Evolutionary conservation across 1,284 basidiomycete species (phyloP).

Genomic region (Puccinia triticina): DNA sequence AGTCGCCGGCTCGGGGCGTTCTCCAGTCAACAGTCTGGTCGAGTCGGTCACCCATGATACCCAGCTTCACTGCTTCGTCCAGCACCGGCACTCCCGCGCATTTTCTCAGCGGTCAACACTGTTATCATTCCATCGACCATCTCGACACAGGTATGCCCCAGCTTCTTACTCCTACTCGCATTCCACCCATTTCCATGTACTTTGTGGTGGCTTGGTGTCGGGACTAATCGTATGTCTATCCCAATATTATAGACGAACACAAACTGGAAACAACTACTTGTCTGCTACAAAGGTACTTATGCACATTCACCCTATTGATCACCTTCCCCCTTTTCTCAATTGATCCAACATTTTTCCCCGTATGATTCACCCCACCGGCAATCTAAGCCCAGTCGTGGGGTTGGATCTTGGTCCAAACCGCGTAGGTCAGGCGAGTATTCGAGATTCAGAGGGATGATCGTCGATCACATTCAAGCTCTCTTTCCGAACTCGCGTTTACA

Average conservation of each 20-base stretch:
- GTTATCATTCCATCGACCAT: conserved; percentile 59
- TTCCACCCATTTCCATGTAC: too few species aligned
- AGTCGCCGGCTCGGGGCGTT: conserved; percentile 86
- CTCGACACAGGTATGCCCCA: background rate
- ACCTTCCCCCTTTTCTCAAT: too few species aligned
- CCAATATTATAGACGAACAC: conserved; percentile 10
- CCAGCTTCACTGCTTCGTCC: conserved; percentile 73
- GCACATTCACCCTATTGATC: conserved; percentile 33
- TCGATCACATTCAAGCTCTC: background rate
- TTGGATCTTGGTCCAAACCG: conserved; percentile 92
- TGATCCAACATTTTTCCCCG: too few species aligned
- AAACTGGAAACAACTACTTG: conserved; percentile 52
- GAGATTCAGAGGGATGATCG: conserved; percentile 53
- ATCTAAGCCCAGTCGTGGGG: conserved; percentile 73
- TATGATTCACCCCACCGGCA: conserved; percentile 9
- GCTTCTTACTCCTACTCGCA: background rate
- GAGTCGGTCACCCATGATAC: conserved; percentile 66
- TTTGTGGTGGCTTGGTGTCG: too few species aligned
- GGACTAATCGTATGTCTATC: too few species aligned
- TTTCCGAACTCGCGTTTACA: background rate
- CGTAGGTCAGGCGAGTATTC: conserved; percentile 72
- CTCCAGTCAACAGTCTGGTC: conserved; percentile 82
- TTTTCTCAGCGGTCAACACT: conserved; percentile 74
- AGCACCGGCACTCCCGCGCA: conserved; percentile 71
- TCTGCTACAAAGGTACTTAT: conserved; percentile 54